Evolutionary conservation across 2,329 filamentous ascomycete genomes (phyloP).

Genomic region (Talaromyces sp.): DNA sequence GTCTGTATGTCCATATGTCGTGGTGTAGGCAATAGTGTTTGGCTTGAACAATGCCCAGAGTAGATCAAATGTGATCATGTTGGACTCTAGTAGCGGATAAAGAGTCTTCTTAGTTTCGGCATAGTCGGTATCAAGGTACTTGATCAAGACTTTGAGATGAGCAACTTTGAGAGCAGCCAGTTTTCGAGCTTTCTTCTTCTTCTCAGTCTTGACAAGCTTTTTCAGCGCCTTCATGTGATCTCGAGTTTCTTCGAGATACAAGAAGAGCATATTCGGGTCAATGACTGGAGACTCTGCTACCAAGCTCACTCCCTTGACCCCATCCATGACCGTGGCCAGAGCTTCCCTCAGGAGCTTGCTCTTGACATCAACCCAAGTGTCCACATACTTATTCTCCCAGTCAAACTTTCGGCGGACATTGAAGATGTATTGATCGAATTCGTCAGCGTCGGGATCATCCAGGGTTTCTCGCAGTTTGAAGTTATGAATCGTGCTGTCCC

Average conservation of each 20-base stretch:
- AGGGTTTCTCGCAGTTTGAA: conserved; percentile 67
- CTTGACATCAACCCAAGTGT: conserved; percentile 78
- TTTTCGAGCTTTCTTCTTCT: conserved; percentile 42
- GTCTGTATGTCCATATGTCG: conserved; percentile 71
- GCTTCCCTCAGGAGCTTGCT: conserved; percentile 73
- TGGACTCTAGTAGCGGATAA: conserved; percentile 74
- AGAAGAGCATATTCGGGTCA: conserved; percentile 67
- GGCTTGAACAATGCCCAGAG: conserved; percentile 89
- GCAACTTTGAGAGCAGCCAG: conserved; percentile 38
- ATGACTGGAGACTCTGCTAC: conserved; percentile 75
- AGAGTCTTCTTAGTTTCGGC: conserved; percentile 73
- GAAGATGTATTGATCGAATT: conserved; percentile 78
- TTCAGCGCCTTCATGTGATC: conserved; percentile 63
- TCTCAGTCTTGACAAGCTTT: conserved; percentile 58
- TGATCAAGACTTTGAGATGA: conserved; percentile 66
- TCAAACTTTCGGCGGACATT: conserved; percentile 79
- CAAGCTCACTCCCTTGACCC: conserved; percentile 72
- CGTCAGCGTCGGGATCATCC: conserved; percentile 58
- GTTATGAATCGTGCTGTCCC: conserved; percentile 58
- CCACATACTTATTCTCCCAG: conserved; percentile 74
- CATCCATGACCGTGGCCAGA: conserved; percentile 68
- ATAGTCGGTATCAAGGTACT: conserved; percentile 80
- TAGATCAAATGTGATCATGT: conserved; percentile 83
- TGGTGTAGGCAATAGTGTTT: conserved; percentile 72
- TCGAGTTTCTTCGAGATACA: conserved; percentile 77